Percentiles rank a stretch among this genome's conserved stretches.
phyloP scores from a whole-genome alignment of 805 yeast species.

The Kazachstania viticola region DNA sequence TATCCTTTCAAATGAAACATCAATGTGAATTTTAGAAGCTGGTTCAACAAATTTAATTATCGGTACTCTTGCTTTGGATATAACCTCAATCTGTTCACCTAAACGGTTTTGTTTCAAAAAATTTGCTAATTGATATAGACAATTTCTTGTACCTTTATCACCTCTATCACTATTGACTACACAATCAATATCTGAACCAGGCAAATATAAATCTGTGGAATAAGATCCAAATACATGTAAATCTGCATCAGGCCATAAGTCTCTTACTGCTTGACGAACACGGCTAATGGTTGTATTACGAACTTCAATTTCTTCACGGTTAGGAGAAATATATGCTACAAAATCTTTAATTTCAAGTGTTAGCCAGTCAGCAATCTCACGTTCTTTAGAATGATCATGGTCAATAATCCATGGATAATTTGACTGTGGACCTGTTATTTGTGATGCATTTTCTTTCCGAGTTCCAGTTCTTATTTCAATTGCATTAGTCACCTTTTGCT shows the following conservation, averaged over 20 bases:
- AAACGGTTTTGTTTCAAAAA: slow-evolving; percentile 47
- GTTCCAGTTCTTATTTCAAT: not conserved
- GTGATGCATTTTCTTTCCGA: not conserved
- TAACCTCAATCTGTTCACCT: slow-evolving; percentile 69
- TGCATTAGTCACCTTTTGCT: slow-evolving; percentile 17
- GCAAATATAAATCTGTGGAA: slow-evolving; percentile 86
- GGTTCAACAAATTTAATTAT: slow-evolving; percentile 84
- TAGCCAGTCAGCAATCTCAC: slow-evolving; percentile 77
- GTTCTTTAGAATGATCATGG: slow-evolving; percentile 65
- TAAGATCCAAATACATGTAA: slow-evolving; percentile 86
- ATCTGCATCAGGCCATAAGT: slow-evolving; percentile 68
- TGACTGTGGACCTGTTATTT: slow-evolving; percentile 4
- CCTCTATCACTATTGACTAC: slow-evolving; percentile 60
- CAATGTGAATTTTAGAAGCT: slow-evolving; percentile 59
- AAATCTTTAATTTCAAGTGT: slow-evolving; percentile 79
- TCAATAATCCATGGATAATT: slow-evolving; percentile 65
- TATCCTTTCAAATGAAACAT: slow-evolving; percentile 77
- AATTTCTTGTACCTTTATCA: slow-evolving; percentile 47
- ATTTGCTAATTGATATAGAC: slow-evolving; percentile 62
- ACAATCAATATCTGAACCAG: slow-evolving; percentile 94
- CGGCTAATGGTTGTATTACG: slow-evolving; percentile 56
- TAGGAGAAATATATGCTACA: slow-evolving; percentile 76
- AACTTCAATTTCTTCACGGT: slow-evolving; percentile 52
- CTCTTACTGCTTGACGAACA: slow-evolving; percentile 39
- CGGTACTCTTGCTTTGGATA: slow-evolving; percentile 87